Percentiles rank a stretch among this genome's conserved stretches.
Evolutionary conservation across 495 filamentous ascomycete genomes (phyloP).

Genomic region (Corynascus novoguineensis): DNA sequence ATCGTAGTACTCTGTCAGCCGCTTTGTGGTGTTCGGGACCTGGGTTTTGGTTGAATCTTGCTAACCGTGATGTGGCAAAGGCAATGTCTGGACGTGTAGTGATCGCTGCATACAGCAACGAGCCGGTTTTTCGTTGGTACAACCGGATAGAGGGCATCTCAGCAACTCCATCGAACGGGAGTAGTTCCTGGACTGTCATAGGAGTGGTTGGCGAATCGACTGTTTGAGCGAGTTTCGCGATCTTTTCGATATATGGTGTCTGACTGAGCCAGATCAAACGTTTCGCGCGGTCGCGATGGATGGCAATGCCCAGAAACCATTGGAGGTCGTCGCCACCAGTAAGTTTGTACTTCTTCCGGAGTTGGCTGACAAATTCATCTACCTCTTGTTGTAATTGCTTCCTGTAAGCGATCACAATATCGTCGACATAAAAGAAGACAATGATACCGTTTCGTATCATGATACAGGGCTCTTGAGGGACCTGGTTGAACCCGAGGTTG

Average conservation of each 20-base stretch:
- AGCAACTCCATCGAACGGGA: not conserved
- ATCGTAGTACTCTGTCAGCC: constrained; percentile 9
- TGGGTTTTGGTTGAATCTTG: constrained; percentile 8
- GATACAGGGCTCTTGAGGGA: constrained; percentile 15
- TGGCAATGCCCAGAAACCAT: constrained; percentile 14
- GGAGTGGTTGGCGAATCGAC: not conserved
- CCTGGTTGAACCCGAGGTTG: constrained; percentile 5
- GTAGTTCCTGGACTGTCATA: constrained; percentile 1
- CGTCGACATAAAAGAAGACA: constrained; percentile 16
- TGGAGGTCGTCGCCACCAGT: constrained; percentile 10
- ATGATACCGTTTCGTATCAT: constrained; percentile 7
- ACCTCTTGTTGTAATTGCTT: not conserved
- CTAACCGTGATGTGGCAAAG: constrained; percentile 3
- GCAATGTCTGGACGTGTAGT: constrained; percentile 15
- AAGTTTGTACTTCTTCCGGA: constrained; percentile 4
- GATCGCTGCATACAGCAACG: constrained; percentile 11
- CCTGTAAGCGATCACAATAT: constrained; percentile 14
- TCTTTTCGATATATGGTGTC: constrained; percentile 10
- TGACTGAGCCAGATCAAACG: constrained; percentile 13
- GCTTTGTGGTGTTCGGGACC: constrained; percentile 11
- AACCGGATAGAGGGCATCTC: not conserved
- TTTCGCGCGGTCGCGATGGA: constrained; percentile 7
- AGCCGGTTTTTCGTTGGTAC: constrained; percentile 12
- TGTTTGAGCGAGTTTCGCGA: not conserved
- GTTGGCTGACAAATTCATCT: not conserved